Percentiles rank a stretch among this genome's conserved stretches.
Evolutionary conservation across 306 rosid genomes (phyloP).

Genomic region (Hippophae rhamnoides): DNA sequence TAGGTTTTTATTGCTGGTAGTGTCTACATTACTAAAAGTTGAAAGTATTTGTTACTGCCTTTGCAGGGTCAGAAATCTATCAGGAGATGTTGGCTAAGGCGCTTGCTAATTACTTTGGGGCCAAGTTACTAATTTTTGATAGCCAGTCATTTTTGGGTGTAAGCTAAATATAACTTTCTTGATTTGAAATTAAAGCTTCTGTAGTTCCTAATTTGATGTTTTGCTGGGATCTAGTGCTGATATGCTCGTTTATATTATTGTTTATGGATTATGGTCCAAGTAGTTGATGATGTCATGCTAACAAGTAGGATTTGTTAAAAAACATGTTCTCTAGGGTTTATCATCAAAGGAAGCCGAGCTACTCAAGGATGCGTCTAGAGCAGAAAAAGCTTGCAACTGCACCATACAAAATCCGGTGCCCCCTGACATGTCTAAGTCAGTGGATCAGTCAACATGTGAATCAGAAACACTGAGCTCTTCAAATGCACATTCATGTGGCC

Average conservation of each 20-base stretch:
- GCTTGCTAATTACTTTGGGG: conserved; percentile 79
- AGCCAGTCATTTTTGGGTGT: conserved; percentile 94
- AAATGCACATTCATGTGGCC: conserved; percentile 46
- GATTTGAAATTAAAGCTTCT: conserved; percentile 24
- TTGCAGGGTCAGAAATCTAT: conserved; percentile 92
- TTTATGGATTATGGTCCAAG: not conserved
- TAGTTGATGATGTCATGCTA: not conserved
- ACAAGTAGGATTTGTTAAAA: conserved; percentile 7
- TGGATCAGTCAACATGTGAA: conserved; percentile 52
- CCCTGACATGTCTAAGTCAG: conserved; percentile 34
- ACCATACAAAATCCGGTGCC: conserved; percentile 44
- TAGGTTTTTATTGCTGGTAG: conserved; percentile 1
- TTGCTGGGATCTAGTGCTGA: conserved; percentile 8
- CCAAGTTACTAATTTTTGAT: conserved; percentile 95
- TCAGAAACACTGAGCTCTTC: conserved; percentile 60
- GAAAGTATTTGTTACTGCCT: conserved; percentile 12
- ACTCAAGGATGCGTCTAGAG: conserved; percentile 66
- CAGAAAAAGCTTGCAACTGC: conserved; percentile 48
- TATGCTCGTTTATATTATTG: conserved; percentile 10
- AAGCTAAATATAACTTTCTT: conserved; percentile 47
- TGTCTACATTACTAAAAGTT: conserved; percentile 4
- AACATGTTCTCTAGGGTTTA: conserved; percentile 55
- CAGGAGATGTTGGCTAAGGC: conserved; percentile 97
- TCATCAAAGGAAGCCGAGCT: conserved; percentile 90
- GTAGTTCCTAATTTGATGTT: conserved; percentile 8